These are phyloP conservation scores for Acanthamoeba culbertsoni DNA, from an alignment of 208 protist species.

Conservation along the genomic window DNA sequence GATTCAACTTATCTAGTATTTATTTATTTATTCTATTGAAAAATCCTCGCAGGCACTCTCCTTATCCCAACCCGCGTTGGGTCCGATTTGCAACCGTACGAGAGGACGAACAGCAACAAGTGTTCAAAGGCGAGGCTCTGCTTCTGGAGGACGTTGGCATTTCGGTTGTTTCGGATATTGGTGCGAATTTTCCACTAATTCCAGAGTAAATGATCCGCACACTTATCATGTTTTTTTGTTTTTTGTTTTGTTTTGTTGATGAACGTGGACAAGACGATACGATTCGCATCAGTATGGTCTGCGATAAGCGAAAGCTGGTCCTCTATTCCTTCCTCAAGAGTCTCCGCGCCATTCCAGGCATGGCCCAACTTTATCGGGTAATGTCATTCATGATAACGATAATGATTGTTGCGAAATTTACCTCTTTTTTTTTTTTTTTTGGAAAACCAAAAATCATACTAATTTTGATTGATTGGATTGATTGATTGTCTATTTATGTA, in stretches of 20 bases:
- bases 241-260: neutral
- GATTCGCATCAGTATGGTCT: constrained; percentile 49
- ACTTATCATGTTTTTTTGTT: neutral
- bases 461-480: neutral
- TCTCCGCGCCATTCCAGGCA: constrained; percentile 5
- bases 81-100: neutral
- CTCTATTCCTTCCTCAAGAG: constrained; percentile 31
- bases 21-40: too few relatives aligned
- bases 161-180: constrained; percentile 54
- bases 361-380: constrained; percentile 45
- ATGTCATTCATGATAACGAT: neutral
- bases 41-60: neutral
- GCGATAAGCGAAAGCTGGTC: constrained; percentile 48
- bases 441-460: neutral
- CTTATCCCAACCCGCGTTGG: neutral
- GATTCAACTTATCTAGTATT: too few relatives aligned
- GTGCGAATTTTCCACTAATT: neutral
- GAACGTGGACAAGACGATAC: constrained; percentile 15
- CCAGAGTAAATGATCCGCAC: too few relatives aligned
- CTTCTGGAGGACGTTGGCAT: constrained; percentile 1
- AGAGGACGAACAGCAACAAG: constrained; percentile 13
- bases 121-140: constrained; percentile 51
- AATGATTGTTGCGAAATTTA: neutral
- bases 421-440: neutral
- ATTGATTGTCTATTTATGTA: too few relatives aligned